Evolutionary conservation across 805 yeast genomes (phyloP).

Genomic region (Saccharomycopsis oosterbeekiorum): DNA sequence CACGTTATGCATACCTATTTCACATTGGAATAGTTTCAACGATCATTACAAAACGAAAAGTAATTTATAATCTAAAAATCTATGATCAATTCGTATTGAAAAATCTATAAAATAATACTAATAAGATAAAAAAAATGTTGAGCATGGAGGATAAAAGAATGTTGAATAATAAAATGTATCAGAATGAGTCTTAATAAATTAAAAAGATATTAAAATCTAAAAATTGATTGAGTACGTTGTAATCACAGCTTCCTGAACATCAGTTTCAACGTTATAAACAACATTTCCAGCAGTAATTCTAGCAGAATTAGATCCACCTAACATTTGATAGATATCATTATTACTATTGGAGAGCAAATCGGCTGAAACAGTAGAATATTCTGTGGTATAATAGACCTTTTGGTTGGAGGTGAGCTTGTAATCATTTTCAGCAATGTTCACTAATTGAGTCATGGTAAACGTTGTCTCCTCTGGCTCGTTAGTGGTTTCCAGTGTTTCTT

Average conservation of each 20-base stretch:
- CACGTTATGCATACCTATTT: too few species aligned
- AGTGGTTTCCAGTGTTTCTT: background rate
- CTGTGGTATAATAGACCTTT: background rate
- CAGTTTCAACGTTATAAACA: background rate
- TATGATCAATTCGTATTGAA: too few species aligned
- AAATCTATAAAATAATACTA: too few species aligned
- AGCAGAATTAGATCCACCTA: background rate
- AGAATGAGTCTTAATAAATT: too few species aligned
- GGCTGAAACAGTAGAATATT: background rate
- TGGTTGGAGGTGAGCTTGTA: background rate
- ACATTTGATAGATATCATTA: background rate
- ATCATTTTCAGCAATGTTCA: background rate
- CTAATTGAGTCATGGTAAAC: background rate
- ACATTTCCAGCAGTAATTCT: background rate
- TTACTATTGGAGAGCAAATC: background rate
- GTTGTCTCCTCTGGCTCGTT: background rate
- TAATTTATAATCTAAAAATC: too few species aligned
- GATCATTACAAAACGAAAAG: too few species aligned
- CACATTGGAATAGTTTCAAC: too few species aligned
- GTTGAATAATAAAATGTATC: too few species aligned
- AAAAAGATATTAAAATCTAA: too few species aligned
- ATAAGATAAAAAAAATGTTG: too few species aligned
- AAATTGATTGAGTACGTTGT: background rate
- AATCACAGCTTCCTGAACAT: background rate
- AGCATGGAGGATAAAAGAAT: too few species aligned